A percentile compares a stretch with the other conserved stretches of the same genome.
These are phyloP conservation scores for Nothophytophthora sp. DNA, from an alignment of 352 stramenopile species.

Conservation along the genomic window DNA sequence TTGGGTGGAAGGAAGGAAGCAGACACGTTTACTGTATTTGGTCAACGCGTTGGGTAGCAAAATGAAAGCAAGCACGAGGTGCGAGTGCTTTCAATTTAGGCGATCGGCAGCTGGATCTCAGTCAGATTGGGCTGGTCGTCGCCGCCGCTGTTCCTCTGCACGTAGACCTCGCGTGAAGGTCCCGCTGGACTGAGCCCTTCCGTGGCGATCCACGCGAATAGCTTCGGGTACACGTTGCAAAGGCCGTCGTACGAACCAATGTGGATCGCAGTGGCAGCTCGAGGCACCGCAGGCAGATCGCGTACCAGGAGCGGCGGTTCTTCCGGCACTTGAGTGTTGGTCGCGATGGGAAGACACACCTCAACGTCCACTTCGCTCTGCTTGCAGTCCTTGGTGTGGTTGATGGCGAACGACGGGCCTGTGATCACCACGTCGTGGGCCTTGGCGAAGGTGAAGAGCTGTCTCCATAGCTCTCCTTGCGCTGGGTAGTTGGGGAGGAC, in stretches of 20 bases:
- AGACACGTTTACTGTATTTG: too few species aligned
- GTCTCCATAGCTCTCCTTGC: conserved; percentile 33
- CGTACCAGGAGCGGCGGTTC: conserved; percentile 24
- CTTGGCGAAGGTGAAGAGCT: conserved; percentile 20
- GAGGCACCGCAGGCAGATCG: conserved; percentile 15
- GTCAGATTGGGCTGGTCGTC: conserved; percentile 21
- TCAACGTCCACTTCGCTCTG: conserved; percentile 52
- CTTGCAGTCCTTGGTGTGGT: conserved; percentile 37
- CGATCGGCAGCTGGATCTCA: conserved; percentile 35
- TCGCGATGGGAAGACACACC: conserved; percentile 42
- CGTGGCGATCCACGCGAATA: conserved; percentile 38
- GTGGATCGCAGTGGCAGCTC: conserved; percentile 38
- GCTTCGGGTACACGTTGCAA: conserved; percentile 24
- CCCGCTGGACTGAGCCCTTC: conserved; percentile 29
- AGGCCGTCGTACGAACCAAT: conserved; percentile 29
- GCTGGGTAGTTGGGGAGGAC: conserved; percentile 36
- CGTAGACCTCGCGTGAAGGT: conserved; percentile 42
- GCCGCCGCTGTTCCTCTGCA: conserved; percentile 30
- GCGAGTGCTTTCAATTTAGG: too few species aligned
- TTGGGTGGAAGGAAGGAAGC: too few species aligned
- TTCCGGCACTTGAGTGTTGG: conserved; percentile 14
- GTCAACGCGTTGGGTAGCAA: too few species aligned
- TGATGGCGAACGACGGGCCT: conserved; percentile 40
- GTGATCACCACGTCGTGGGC: conserved; percentile 17
- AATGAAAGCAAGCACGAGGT: too few species aligned